A percentile compares a stretch with the other conserved stretches of the same genome.
Evolutionary conservation across 2,329 filamentous ascomycete species (phyloP).

Genomic region (Xylariales sp.): DNA sequence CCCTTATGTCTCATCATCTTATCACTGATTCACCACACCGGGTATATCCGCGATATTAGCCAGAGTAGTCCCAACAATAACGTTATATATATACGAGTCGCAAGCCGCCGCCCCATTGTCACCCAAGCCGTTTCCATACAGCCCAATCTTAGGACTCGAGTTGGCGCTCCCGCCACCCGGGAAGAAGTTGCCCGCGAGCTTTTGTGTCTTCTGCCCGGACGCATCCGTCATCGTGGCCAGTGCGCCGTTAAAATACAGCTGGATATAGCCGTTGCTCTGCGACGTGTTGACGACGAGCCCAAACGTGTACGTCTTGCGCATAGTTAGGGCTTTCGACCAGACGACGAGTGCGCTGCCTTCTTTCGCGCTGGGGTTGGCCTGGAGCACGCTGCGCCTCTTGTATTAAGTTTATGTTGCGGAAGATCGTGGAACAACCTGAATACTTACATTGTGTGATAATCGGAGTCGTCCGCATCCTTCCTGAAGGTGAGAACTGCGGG

Average conservation of each 20-base stretch:
- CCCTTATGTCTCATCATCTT: constrained; percentile 1
- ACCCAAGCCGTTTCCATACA: constrained; percentile 18
- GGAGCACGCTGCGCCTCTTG: constrained; percentile 11
- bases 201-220: constrained; percentile 15
- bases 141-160: constrained; percentile 21
- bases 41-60: constrained; percentile 20
- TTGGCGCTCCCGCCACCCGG: constrained; percentile 14
- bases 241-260: constrained; percentile 22
- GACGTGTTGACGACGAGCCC: constrained; percentile 21
- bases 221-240: constrained; percentile 24
- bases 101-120: constrained; percentile 13
- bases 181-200: constrained; percentile 22
- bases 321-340: constrained; percentile 15
- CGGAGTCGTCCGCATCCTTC: constrained; percentile 20
- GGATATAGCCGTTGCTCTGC: constrained; percentile 17
- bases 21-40: constrained; percentile 2
- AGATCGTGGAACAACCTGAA: neutral
- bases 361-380: constrained; percentile 21
- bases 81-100: constrained; percentile 24
- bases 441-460: constrained; percentile 23
- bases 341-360: constrained; percentile 4
- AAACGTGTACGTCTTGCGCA: constrained; percentile 18
- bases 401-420: neutral
- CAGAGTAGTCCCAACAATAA: constrained; percentile 24
- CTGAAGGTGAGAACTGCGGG: constrained; percentile 16